Evolutionary conservation across 2,329 filamentous ascomycete species (phyloP), one percentile per base, ranked within the genome.

Genomic region (Paramyrothecium roridum): DNA sequence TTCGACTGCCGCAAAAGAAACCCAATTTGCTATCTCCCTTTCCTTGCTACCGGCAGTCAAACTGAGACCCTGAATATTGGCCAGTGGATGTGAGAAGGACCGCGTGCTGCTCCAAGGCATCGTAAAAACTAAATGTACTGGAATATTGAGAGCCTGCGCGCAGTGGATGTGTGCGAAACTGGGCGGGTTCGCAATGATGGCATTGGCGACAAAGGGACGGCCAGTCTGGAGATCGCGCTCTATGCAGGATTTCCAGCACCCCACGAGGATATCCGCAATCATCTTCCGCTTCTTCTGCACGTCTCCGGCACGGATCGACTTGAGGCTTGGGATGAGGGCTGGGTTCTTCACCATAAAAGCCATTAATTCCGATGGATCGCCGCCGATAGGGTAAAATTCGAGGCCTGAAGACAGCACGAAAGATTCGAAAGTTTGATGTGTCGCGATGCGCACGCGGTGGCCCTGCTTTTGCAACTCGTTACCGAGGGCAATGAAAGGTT

Each of bases 401-500:
- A 90, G 75, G 0, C 80, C 84, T 62, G 84, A 82, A 53, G 22
- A 19, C 8, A 16, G 21, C 11, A 50, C 48, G 30, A 50, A 50
- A 16, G 22, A 20, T 33, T 33, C 21, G 19, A 50, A 50, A 16
- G 16, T 16, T 11, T 50, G 22, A 22, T 50, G 48, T 7, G 48
- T 50, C 2, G 48, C 48, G 22, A 50, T 13, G 12, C 48, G 48
- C n/a, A 50, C 48, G 12, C 48, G 48, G 23, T 50, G 48, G 23
- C 48, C 48, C 60, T 89, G 84, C 46, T 88, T 80, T 62, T 86
- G 84, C 22, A 93, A 71, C 1, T 88, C 80, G 67, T 86, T 85
- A 12, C 86, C 89, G 49, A 93, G 80, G 59, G 85, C 85, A 17
- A 93, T 70, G 58, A 93, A 93, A 0, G 90, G 90, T 63, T 93